phyloP scores from a whole-genome alignment of 805 yeast genomes.

The Saturnispora zaruensis region DNA sequence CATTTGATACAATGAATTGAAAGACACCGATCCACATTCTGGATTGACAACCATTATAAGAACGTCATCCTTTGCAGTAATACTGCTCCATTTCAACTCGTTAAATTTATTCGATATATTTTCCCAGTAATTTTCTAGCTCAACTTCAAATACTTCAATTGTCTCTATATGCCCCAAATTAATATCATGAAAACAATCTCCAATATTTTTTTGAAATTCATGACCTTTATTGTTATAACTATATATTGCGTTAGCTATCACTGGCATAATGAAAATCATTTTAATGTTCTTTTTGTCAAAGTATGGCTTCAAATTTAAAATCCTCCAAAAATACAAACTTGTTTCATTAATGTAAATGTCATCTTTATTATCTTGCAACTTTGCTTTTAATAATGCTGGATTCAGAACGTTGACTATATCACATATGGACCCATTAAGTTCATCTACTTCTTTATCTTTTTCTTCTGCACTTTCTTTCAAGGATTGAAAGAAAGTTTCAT shows the following conservation, averaged over 20 bases:
- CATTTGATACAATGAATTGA: neutral
- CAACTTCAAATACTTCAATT: slow-evolving; percentile 17
- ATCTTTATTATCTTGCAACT: slow-evolving; percentile 21
- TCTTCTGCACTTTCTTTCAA: neutral
- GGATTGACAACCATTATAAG: slow-evolving; percentile 4
- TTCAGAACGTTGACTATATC: slow-evolving; percentile 24
- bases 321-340: slow-evolving; percentile 47
- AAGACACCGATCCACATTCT: neutral
- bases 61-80: neutral
- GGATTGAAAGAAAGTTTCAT: neutral
- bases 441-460: neutral
- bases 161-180: slow-evolving; percentile 35
- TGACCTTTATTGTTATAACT: slow-evolving; percentile 25
- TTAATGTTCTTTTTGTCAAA: slow-evolving; percentile 43
- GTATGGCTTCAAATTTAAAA: slow-evolving; percentile 48
- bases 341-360: slow-evolving; percentile 38
- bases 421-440: neutral
- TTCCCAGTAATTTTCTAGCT: slow-evolving; percentile 7
- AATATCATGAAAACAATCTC: slow-evolving; percentile 38
- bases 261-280: slow-evolving; percentile 36
- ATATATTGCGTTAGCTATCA: slow-evolving; percentile 13
- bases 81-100: neutral
- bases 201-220: slow-evolving; percentile 34
- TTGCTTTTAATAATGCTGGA: slow-evolving; percentile 21
- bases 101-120: neutral